Base-by-base conservation (phyloP, 805 yeast species). In the Tetrapisispora pingtungensis region DNA sequence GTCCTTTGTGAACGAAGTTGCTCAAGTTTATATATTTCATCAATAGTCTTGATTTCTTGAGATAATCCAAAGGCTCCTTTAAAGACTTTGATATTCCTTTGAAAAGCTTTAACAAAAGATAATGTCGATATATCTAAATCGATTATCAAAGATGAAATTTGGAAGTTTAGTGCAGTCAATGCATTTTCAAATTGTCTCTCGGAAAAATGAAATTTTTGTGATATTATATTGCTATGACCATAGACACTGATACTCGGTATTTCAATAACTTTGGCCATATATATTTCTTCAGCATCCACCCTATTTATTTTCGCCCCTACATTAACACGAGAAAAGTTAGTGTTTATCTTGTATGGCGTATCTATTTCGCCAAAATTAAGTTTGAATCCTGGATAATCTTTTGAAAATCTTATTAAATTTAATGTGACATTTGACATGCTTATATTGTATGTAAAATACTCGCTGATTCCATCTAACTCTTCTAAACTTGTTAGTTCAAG, bases 371-470 rank as follows among this genome's bases (percentile, higher is more conserved):
- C 56, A 44, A 66, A 75, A 15, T 61, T 46, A 12, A 75, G 51
- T 34, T 74, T 75, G 49, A 61, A 75, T 2, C 80, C 79, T 1
- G 78, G 73, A 38, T 68, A 63, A 6, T 62, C 58, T 12, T 55
- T 51, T 35, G 49, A 51, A 42, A 62, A 61, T 46, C 67, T 57
- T 19, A 55, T 50, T 12, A 55, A 26, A 28, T 59, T 57, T 2
- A 62, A 47, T 1, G 58, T 54, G 8, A 59, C 47, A 44, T 56
- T 61, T 5, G 62, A 52, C 10, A 53, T 49, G 24, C 45, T 47
- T 10, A 58, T 31, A 42, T 54, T 45, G 39, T 52, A 55, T 26
- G 53, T 54, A 32, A 62, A 44, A 40, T 41, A 52, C 15, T 54
- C 36, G 32, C 53, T 53, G 8, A 58, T 47, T 22, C 50, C 53